A percentile compares a stretch with the other conserved stretches of the same genome.
Conservation (phyloP, 2,329 filamentous ascomycete species). For the Ophiosphaerella narmari region DNA sequence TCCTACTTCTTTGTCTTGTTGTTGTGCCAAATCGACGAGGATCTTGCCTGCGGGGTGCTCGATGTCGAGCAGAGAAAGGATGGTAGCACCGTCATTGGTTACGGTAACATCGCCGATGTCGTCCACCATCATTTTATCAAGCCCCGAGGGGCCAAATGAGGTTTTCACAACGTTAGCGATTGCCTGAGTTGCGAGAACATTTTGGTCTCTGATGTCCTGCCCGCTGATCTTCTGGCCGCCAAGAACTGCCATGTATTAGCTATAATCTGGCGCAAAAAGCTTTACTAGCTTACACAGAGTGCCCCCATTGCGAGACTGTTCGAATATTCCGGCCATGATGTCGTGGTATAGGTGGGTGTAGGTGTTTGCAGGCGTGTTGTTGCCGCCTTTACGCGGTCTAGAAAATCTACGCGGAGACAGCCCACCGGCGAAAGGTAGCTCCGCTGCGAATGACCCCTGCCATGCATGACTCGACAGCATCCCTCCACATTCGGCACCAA, state of each 20-base stretch:
- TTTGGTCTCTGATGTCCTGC: slow-evolving; percentile 94
- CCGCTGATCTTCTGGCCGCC: slow-evolving; percentile 98
- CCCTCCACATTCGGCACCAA: slow-evolving; percentile 30
- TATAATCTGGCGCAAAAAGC: background rate
- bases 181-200: slow-evolving; percentile 93
- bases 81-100: slow-evolving; percentile 97
- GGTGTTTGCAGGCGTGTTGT: slow-evolving; percentile 34
- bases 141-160: slow-evolving; percentile 93
- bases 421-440: slow-evolving; percentile 27
- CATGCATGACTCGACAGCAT: slow-evolving; percentile 30
- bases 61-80: slow-evolving; percentile 91
- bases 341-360: slow-evolving; percentile 31
- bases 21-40: slow-evolving; percentile 93
- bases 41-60: slow-evolving; percentile 99
- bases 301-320: slow-evolving; percentile 88
- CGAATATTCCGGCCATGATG: slow-evolving; percentile 91
- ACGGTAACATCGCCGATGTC: slow-evolving; percentile 99
- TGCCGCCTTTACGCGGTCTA: slow-evolving; percentile 35
- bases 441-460: slow-evolving; percentile 26
- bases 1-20: slow-evolving; percentile 98
- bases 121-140: slow-evolving; percentile 99
- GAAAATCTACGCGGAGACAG: slow-evolving; percentile 33
- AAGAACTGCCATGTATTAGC: slow-evolving; percentile 64
- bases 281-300: slow-evolving; percentile 72
- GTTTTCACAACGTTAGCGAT: slow-evolving; percentile 99